Percentiles rank a stretch among this genome's conserved stretches.
These are phyloP conservation scores for Cinnamomum chago DNA, from an alignment of 164 flowering plant species.

Conservation along the genomic window DNA sequence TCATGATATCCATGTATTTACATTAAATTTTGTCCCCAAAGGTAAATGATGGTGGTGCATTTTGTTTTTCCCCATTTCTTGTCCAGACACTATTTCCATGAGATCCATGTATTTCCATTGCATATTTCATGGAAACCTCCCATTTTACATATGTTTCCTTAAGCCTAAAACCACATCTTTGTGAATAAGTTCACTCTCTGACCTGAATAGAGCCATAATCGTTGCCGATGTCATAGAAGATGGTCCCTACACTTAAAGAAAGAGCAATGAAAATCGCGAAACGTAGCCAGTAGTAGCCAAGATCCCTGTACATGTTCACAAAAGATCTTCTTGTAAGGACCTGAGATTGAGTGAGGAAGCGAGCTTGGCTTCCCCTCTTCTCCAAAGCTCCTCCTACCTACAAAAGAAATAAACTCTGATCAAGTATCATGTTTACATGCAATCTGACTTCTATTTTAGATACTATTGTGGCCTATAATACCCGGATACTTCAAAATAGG, in stretches of 20 bases:
- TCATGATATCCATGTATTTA: too few species aligned
- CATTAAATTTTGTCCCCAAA: too few species aligned
- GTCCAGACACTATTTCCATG: too few species aligned
- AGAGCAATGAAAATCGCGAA: constrained; percentile 32
- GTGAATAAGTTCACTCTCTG: background rate
- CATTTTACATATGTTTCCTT: too few species aligned
- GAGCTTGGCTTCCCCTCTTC: constrained; percentile 30
- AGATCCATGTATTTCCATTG: too few species aligned
- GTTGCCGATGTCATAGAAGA: constrained; percentile 41
- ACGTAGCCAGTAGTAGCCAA: constrained; percentile 73
- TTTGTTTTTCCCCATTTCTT: too few species aligned
- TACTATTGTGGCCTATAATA: too few species aligned
- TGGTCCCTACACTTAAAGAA: constrained; percentile 38
- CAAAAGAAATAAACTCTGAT: background rate
- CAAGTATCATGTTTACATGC: too few species aligned
- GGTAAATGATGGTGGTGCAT: too few species aligned
- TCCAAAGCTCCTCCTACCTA: constrained; percentile 10
- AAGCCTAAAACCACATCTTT: background rate
- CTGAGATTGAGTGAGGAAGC: constrained; percentile 28
- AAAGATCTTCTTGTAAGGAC: constrained; percentile 49
- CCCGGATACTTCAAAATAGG: too few species aligned
- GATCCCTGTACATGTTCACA: constrained; percentile 57
- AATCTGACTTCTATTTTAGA: too few species aligned
- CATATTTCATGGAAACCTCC: too few species aligned
- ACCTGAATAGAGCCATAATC: constrained; percentile 40